These are phyloP conservation scores for Phytophthora pluvialis DNA, from an alignment of 352 stramenopile species.

Conservation along the genomic window DNA sequence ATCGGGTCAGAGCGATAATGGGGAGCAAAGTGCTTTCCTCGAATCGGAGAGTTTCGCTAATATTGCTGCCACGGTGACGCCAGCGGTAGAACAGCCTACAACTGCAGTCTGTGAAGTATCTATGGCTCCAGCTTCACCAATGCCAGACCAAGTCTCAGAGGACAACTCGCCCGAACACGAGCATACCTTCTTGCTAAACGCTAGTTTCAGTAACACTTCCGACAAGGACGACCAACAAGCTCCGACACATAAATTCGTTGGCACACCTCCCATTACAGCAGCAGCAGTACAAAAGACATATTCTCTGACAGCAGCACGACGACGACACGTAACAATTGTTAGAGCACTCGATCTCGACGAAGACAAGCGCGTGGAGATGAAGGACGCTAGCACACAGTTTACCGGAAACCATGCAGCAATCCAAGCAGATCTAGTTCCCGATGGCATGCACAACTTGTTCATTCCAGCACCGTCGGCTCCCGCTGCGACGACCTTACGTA, in stretches of 20 bases:
- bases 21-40: constrained; percentile 40
- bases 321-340: constrained; percentile 52
- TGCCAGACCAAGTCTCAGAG: constrained; percentile 1
- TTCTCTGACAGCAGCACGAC: not conserved
- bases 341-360: constrained; percentile 47
- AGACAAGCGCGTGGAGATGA: constrained; percentile 47
- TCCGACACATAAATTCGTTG: not conserved
- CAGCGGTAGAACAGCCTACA: not conserved
- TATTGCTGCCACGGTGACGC: not conserved
- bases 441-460: constrained; percentile 59
- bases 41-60: constrained; percentile 26
- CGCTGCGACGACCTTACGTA: not conserved
- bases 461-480: not conserved
- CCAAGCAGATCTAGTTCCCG: constrained; percentile 65
- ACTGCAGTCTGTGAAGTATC: not conserved
- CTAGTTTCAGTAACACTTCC: not conserved
- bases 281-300: not conserved
- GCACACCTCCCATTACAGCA: not conserved
- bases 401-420: constrained; percentile 78
- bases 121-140: not conserved
- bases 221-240: constrained; percentile 1
- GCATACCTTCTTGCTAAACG: not conserved
- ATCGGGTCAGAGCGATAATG: constrained; percentile 20
- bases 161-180: not conserved
- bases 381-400: constrained; percentile 72